Conservation (phyloP, 495 filamentous ascomycete genomes). For the Sabuloglossum arenarium region DNA sequence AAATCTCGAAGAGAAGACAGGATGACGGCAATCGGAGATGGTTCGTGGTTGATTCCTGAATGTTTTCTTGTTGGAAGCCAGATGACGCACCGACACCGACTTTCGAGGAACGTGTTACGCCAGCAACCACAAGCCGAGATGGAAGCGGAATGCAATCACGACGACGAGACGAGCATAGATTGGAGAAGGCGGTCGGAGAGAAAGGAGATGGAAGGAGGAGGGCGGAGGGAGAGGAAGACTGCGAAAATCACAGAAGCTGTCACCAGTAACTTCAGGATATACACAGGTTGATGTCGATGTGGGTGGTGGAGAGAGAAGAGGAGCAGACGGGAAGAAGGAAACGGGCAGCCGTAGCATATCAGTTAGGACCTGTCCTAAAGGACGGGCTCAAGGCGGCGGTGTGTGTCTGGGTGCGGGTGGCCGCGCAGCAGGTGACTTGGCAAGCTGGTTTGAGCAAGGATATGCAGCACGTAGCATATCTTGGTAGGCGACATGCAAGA, state of each 20-base stretch:
- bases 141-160: conserved; percentile 14
- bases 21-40: neutral
- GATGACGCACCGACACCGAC: neutral
- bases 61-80: neutral
- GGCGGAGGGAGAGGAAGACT: conserved; percentile 1
- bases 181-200: conserved; percentile 12
- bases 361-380: no score
- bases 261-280: conserved; percentile 1
- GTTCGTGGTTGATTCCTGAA: neutral
- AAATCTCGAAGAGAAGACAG: conserved; percentile 1
- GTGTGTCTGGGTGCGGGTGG: neutral
- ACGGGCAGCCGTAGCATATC: no score
- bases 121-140: conserved; percentile 17
- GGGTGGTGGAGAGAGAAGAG: neutral
- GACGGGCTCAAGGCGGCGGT: neutral
- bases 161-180: conserved; percentile 12
- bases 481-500: neutral
- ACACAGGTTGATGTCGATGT: neutral
- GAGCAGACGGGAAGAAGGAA: conserved; percentile 3
- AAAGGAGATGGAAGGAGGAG: conserved; percentile 7
- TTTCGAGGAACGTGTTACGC: conserved; percentile 4
- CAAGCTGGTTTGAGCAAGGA: neutral
- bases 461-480: no score
- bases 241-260: neutral
- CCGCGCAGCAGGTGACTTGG: neutral